These are phyloP conservation scores for Xanthoconium stramineum DNA, from an alignment of 768 basidiomycete genomes.

Conservation along the genomic window DNA sequence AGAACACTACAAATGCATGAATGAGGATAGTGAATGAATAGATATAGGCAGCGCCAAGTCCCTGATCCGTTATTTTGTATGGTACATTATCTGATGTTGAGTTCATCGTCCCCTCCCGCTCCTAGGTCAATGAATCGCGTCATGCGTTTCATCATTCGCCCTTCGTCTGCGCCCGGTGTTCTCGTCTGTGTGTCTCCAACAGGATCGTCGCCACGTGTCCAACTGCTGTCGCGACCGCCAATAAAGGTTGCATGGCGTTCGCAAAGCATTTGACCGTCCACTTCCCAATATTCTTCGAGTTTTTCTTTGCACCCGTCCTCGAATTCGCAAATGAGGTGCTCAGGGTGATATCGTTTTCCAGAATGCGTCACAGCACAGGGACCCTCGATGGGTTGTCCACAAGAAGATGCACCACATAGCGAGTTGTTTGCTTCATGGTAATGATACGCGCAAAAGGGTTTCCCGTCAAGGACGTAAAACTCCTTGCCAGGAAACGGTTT, in stretches of 20 bases:
- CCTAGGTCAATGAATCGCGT: constrained; percentile 79
- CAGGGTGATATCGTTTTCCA: constrained; percentile 82
- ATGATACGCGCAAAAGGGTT: constrained; percentile 88
- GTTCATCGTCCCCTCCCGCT: constrained; percentile 26
- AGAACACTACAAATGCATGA: constrained; percentile 17
- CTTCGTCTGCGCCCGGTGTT: constrained; percentile 28
- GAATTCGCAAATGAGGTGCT: constrained; percentile 83
- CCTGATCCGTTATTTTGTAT: constrained; percentile 12
- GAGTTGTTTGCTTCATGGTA: constrained; percentile 92
- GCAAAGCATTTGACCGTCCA: constrained; percentile 82
- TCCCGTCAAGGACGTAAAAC: constrained; percentile 90
- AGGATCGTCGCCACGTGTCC: constrained; percentile 18
- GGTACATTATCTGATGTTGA: constrained; percentile 32
- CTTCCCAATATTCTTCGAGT: constrained; percentile 85
- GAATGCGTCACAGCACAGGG: constrained; percentile 85
- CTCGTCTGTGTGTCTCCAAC: constrained; percentile 5
- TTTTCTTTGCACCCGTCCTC: constrained; percentile 50
- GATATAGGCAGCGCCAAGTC: constrained; percentile 8
- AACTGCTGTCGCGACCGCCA: constrained; percentile 23
- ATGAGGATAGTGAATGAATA: constrained; percentile 18
- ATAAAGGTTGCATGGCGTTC: constrained; percentile 64
- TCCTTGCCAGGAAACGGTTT: constrained; percentile 88
- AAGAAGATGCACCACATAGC: constrained; percentile 73
- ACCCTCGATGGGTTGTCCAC: constrained; percentile 90
- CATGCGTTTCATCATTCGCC: constrained; percentile 69